These are phyloP conservation scores for Ogataea philodendri DNA, from an alignment of 805 yeast species.

Conservation along the genomic window DNA sequence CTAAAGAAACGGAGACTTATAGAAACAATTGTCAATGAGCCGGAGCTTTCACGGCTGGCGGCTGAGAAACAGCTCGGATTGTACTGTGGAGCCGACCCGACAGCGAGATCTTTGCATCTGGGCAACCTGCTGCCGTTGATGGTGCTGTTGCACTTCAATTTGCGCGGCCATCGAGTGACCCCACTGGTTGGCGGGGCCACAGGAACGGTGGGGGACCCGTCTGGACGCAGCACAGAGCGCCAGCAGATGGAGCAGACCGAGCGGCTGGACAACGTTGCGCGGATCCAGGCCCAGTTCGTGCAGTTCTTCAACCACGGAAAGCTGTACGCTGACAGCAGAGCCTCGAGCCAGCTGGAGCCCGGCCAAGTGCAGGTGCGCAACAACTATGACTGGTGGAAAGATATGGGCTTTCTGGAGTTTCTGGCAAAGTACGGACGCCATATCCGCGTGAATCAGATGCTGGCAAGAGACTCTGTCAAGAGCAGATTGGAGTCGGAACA, in stretches of 20 bases:
- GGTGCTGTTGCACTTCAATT: constrained; percentile 76
- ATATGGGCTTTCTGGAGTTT: constrained; percentile 72
- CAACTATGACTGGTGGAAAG: constrained; percentile 85
- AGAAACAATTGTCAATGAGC: constrained; percentile 40
- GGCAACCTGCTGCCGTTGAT: constrained; percentile 89
- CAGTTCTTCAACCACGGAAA: constrained; percentile 60
- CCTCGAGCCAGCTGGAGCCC: no score
- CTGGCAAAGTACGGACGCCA: constrained; percentile 71
- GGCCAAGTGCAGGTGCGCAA: constrained; percentile 41
- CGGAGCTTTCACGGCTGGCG: constrained; percentile 23
- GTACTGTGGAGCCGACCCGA: constrained; percentile 96
- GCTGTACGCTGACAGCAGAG: constrained; percentile 57
- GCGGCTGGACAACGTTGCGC: constrained; percentile 53
- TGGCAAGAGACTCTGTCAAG: constrained; percentile 83
- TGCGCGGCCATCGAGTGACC: constrained; percentile 81
- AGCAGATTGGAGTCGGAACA: constrained; percentile 62
- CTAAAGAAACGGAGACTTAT: constrained; percentile 47
- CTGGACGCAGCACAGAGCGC: constrained; percentile 83
- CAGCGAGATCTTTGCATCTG: constrained; percentile 83
- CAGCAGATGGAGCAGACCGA: constrained; percentile 49
- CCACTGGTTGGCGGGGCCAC: constrained; percentile 95
- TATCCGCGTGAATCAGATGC: constrained; percentile 82
- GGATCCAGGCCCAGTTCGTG: constrained; percentile 61
- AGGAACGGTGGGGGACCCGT: constrained; percentile 94
- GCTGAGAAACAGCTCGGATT: constrained; percentile 46